Conservation (phyloP, 441 rosid genomes). For the Populus hybrid region DNA sequence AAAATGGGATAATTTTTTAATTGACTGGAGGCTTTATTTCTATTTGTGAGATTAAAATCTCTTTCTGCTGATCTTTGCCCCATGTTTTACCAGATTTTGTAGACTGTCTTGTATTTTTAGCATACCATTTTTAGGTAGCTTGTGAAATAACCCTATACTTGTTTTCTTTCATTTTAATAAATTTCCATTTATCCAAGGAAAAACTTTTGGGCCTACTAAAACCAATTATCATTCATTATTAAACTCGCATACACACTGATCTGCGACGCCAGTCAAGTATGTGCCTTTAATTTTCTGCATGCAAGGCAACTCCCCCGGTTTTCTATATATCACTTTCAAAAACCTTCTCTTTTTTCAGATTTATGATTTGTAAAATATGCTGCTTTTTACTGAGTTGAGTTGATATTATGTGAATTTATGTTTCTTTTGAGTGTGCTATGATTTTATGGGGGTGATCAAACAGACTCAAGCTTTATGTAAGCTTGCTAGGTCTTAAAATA, state of each 20-base stretch:
- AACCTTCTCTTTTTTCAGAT: neutral
- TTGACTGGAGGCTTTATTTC: too few relatives aligned
- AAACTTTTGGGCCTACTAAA: neutral
- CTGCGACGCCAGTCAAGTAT: neutral
- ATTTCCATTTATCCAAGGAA: too few relatives aligned
- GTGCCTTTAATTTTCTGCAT: neutral
- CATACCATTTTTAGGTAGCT: too few relatives aligned
- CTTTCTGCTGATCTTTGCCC: too few relatives aligned
- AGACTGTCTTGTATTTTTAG: too few relatives aligned
- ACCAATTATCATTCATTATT: neutral
- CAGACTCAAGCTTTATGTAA: slow-evolving; percentile 5
- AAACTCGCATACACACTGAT: neutral
- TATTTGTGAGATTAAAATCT: too few relatives aligned
- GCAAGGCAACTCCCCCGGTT: neutral
- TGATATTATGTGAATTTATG: slow-evolving; percentile 4
- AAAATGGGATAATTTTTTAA: too few relatives aligned
- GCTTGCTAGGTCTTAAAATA: slow-evolving; percentile 6
- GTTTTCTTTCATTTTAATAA: too few relatives aligned
- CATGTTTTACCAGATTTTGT: too few relatives aligned
- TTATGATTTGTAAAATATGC: neutral
- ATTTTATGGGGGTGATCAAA: slow-evolving; percentile 12
- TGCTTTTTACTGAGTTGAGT: neutral
- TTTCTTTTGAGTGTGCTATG: neutral
- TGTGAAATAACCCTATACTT: too few relatives aligned
- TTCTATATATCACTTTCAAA: neutral